A percentile compares a stretch with the other conserved stretches of the same genome.
phyloP scores from a whole-genome alignment of 2,329 filamentous ascomycete genomes.

The Aspergillus melleus region DNA sequence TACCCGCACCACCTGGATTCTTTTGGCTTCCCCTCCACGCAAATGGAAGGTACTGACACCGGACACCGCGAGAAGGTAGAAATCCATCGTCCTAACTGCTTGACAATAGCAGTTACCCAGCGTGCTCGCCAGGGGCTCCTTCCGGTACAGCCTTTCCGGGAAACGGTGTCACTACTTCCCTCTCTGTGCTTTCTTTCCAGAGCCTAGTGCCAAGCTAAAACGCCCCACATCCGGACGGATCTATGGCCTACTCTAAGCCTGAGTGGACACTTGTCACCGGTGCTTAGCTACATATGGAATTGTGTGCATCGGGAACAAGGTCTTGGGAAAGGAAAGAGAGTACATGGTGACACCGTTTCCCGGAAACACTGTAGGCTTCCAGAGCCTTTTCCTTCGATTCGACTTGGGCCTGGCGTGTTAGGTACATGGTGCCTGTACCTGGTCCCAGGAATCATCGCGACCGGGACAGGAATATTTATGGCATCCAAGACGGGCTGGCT shows the following conservation, averaged over 20 bases:
- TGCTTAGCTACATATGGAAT: too few species aligned
- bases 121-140: too few species aligned
- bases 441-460: not conserved
- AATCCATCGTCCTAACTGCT: constrained; percentile 15
- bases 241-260: too few species aligned
- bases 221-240: too few species aligned
- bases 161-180: too few species aligned
- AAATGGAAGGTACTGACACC: constrained; percentile 9
- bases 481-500: not conserved
- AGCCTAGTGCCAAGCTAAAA: too few species aligned
- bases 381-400: constrained; percentile 5
- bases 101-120: not conserved
- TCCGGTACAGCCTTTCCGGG: too few species aligned
- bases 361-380: constrained; percentile 6
- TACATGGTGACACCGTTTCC: too few species aligned
- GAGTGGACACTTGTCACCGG: too few species aligned
- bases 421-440: not conserved
- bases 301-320: too few species aligned
- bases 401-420: not conserved
- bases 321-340: too few species aligned
- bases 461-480: not conserved
- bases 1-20: constrained; percentile 12
- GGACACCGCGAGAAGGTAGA: constrained; percentile 17
- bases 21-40: constrained; percentile 9
- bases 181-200: too few species aligned